Percentiles rank a stretch among this genome's conserved stretches.
Evolutionary conservation across 768 basidiomycete genomes (phyloP).

Genomic region (Daedalea quercina): DNA sequence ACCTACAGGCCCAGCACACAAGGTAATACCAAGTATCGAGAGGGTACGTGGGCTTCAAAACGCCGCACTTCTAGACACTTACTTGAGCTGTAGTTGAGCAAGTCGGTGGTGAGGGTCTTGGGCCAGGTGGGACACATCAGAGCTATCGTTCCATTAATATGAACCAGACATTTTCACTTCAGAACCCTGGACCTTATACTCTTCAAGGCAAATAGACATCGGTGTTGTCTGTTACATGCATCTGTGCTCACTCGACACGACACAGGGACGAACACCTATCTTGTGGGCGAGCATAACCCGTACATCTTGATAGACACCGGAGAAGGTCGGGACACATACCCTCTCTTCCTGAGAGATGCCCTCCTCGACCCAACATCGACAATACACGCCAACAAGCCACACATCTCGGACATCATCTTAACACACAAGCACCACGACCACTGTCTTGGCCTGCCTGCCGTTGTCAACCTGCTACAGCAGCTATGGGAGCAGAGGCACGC

Average conservation of each 20-base stretch:
- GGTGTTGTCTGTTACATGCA: not conserved
- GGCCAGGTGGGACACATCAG: conserved; percentile 52
- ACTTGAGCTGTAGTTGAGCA: conserved; percentile 46
- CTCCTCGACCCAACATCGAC: conserved; percentile 35
- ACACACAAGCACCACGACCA: conserved; percentile 93
- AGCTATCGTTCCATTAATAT: not conserved
- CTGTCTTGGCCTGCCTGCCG: conserved; percentile 63
- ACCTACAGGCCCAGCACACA: no score
- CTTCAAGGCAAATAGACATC: conserved; percentile 54
- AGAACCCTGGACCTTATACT: conserved; percentile 89
- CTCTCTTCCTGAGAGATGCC: conserved; percentile 56
- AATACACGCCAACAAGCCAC: conserved; percentile 35
- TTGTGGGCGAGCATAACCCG: conserved; percentile 63
- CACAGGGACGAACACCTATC: conserved; percentile 90
- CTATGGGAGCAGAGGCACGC: conserved; percentile 53
- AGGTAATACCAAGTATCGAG: conserved; percentile 46
- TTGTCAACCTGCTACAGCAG: conserved; percentile 56
- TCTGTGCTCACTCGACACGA: not conserved
- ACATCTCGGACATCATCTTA: conserved; percentile 84
- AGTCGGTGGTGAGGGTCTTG: conserved; percentile 59
- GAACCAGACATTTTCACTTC: not conserved
- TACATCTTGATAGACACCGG: conserved; percentile 82
- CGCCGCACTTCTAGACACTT: not conserved
- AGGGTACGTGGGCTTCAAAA: conserved; percentile 31
- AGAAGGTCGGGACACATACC: conserved; percentile 65